A percentile compares a stretch with the other conserved stretches of the same genome.
phyloP scores from a whole-genome alignment of 2,329 filamentous ascomycete species.

The Fusarium cicatricum region DNA sequence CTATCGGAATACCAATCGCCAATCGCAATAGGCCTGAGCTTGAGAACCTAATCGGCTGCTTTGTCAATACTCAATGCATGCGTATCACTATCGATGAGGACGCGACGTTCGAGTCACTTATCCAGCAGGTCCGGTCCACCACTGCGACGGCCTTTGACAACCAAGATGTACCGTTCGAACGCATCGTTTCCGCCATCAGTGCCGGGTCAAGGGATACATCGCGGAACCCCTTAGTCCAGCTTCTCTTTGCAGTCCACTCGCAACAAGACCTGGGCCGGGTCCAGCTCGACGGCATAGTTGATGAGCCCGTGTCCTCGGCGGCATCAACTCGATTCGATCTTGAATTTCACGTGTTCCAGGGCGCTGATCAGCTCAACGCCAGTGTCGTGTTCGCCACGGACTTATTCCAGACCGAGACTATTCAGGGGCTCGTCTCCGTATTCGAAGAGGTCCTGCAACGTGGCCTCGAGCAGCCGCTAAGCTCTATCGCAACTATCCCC shows the following conservation, averaged over 20 bases:
- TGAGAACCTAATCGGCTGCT: slow-evolving; percentile 36
- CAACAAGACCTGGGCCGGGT: slow-evolving; percentile 33
- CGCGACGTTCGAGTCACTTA: slow-evolving; percentile 24
- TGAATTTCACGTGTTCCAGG: slow-evolving; percentile 40
- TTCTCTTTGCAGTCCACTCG: slow-evolving; percentile 23
- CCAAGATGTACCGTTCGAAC: slow-evolving; percentile 16
- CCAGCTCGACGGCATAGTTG: too few relatives aligned
- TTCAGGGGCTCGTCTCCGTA: slow-evolving; percentile 25
- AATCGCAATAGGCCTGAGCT: slow-evolving; percentile 32
- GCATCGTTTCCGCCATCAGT: slow-evolving; percentile 8
- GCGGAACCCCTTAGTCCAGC: slow-evolving; percentile 4
- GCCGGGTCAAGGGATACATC: slow-evolving; percentile 4
- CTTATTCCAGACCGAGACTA: slow-evolving; percentile 30
- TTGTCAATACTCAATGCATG: slow-evolving; percentile 42
- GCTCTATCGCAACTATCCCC: background rate
- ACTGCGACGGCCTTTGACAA: background rate
- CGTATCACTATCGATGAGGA: slow-evolving; percentile 18
- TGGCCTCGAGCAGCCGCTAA: slow-evolving; percentile 19
- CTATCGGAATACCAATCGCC: slow-evolving; percentile 31
- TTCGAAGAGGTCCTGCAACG: slow-evolving; percentile 27
- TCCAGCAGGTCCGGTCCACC: slow-evolving; percentile 19
- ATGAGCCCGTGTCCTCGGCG: too few relatives aligned
- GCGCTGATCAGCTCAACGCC: too few relatives aligned
- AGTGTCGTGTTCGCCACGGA: too few relatives aligned
- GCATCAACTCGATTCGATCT: slow-evolving; percentile 28